Conservation (phyloP, 148 eudicot genomes). For the Tetragonia tetragonoides region DNA sequence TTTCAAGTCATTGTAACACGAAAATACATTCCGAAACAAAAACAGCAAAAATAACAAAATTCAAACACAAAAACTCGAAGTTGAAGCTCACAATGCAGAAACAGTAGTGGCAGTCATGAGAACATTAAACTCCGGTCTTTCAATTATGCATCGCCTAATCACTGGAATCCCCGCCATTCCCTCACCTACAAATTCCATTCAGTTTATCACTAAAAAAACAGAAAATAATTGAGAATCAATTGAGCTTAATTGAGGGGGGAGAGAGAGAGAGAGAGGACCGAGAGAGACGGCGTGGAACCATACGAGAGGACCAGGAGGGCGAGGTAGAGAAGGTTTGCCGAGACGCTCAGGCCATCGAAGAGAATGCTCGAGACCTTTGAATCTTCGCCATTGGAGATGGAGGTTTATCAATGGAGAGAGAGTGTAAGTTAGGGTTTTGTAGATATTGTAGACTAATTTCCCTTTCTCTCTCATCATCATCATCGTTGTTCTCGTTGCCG, state of each 20-base stretch:
- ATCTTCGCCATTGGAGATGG: constrained; percentile 66
- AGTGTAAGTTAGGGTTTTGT: constrained; percentile 54
- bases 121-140: constrained; percentile 70
- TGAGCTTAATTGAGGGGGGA: neutral
- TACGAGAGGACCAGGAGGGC: constrained; percentile 75
- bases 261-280: constrained; percentile 38
- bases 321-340: constrained; percentile 65
- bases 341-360: constrained; percentile 82
- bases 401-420: constrained; percentile 66
- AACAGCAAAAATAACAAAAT: neutral
- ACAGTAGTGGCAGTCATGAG: constrained; percentile 82
- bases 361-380: constrained; percentile 70
- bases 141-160: constrained; percentile 54
- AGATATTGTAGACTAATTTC: constrained; percentile 49
- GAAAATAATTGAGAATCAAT: too few species aligned
- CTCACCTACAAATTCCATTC: constrained; percentile 52
- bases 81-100: constrained; percentile 70
- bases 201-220: constrained; percentile 1
- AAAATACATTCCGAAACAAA: neutral
- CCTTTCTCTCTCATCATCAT: constrained; percentile 48
- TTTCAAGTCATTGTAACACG: too few species aligned
- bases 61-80: too few species aligned
- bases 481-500: neutral
- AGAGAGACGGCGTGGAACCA: constrained; percentile 98
- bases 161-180: constrained; percentile 86